These are phyloP conservation scores for Trichosporon asahii DNA, from an alignment of 1,284 basidiomycete species.

Conservation along the genomic window DNA sequence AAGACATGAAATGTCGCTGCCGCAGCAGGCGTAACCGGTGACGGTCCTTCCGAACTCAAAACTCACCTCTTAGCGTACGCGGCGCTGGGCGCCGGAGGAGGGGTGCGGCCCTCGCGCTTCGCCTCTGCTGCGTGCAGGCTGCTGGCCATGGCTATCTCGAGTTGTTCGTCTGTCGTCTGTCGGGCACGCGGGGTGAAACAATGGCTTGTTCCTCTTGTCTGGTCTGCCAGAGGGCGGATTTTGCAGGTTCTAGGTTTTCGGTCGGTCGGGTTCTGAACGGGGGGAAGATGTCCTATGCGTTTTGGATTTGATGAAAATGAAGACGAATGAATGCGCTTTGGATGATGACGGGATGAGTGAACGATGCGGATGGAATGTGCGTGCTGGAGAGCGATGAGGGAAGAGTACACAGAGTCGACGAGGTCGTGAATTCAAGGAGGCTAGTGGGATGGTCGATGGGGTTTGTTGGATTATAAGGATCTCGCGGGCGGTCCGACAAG, in stretches of 20 bases:
- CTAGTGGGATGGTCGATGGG: background rate
- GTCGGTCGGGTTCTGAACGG: background rate
- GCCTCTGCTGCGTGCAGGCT: background rate
- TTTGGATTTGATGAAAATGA: background rate
- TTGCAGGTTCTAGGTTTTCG: background rate
- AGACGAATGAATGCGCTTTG: background rate
- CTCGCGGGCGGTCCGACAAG: background rate
- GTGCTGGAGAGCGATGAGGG: background rate
- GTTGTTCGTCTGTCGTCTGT: slow-evolving; percentile 1
- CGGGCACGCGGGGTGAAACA: background rate
- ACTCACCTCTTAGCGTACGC: slow-evolving; percentile 77
- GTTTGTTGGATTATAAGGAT: background rate
- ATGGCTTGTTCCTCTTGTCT: background rate
- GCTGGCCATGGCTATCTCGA: background rate
- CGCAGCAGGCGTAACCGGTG: background rate
- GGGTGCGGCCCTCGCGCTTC: slow-evolving; percentile 52
- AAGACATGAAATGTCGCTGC: background rate
- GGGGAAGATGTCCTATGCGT: background rate
- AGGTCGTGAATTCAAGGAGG: background rate
- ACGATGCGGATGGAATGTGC: background rate
- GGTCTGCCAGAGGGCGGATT: background rate
- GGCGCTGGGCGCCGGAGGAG: slow-evolving; percentile 81
- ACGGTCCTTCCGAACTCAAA: slow-evolving; percentile 14
- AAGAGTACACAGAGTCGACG: slow-evolving; percentile 3
- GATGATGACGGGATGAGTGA: slow-evolving; percentile 3